Evolutionary conservation across 1,284 basidiomycete species (phyloP).

Genomic region (Pascua guehoae): DNA sequence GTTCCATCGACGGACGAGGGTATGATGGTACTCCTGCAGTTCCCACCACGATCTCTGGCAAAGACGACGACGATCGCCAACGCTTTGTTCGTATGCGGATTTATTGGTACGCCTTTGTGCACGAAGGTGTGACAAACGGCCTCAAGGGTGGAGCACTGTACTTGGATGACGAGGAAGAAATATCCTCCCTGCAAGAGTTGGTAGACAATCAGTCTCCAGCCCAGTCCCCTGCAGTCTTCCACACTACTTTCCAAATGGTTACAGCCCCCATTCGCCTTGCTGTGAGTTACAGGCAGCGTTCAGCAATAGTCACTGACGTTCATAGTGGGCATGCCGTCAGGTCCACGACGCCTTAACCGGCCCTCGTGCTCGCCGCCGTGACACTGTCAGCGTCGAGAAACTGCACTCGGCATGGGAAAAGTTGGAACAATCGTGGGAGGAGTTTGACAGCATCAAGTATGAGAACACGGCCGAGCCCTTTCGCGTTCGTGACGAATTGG

Average conservation of each 20-base stretch:
- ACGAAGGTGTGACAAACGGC: constrained; percentile 72
- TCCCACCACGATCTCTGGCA: no score
- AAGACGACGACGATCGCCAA: constrained; percentile 52
- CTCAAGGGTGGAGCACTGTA: constrained; percentile 72
- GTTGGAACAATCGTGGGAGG: constrained; percentile 74
- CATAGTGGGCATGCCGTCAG: constrained; percentile 63
- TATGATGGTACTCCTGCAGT: constrained; percentile 54
- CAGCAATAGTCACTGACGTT: constrained; percentile 8
- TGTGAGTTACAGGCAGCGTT: constrained; percentile 20
- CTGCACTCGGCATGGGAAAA: constrained; percentile 72
- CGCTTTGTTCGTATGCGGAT: constrained; percentile 62
- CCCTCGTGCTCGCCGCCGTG: constrained; percentile 60
- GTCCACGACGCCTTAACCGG: constrained; percentile 73
- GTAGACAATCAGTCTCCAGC: constrained; percentile 7
- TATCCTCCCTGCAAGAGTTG: constrained; percentile 2
- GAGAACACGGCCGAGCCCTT: constrained; percentile 38
- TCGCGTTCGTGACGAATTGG: constrained; percentile 58
- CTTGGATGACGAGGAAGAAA: constrained; percentile 53
- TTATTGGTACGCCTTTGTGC: constrained; percentile 76
- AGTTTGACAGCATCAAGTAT: constrained; percentile 63
- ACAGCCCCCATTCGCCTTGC: constrained; percentile 65
- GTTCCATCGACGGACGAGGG: constrained; percentile 56
- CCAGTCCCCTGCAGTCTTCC: constrained; percentile 23
- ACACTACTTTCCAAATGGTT: constrained; percentile 50
- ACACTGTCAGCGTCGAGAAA: constrained; percentile 60